Evolutionary conservation across 805 yeast genomes (phyloP), one percentile per base, ranked within the genome.

Genomic region (Starmerella scarabaei): DNA sequence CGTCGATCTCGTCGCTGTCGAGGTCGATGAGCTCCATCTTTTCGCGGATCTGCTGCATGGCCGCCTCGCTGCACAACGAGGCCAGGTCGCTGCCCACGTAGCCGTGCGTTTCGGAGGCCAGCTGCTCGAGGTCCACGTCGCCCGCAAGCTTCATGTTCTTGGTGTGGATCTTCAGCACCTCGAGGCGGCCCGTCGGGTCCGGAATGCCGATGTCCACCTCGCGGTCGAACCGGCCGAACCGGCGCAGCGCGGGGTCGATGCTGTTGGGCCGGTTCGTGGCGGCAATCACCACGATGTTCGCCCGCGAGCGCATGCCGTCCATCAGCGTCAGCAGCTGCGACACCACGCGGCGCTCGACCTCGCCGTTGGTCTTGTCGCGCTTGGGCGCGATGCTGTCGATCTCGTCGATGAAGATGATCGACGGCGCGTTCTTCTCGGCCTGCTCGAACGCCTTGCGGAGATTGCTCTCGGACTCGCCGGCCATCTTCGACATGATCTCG

Each of bases 241-340:
- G 75, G 65, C 91, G 76, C 52, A 80, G 67, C 18, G 91, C 91
- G 35, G 91, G 86, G 56, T 80, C 91, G 56, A 80, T 80, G 16
- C 85, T 76, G 65, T 80, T 80, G 49, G 91, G 91, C 62, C 91
- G 71, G 65, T 80, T 80, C 38, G 91, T 91, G 28, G 99, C 99
- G 41, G 98, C 99, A 66, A 91, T 91, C 42, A 91, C 99, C 47
- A 91, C 98, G 53, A 84, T 80, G 59, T 91, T 91, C 30, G 97
- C 80, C 65, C 98, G 79, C n/a, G 97, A 94, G 67, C 88, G 88
- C 98, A 91, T 91, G 71, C 98, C 99, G 61, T 91, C 99, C 99
- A 91, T 91, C 53, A 91, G 72, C 16, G 99, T 91, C 61, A 91
- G 75, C 58, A 91, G 73, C 68, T 91, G 98, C 23, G 97, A 88